Base-by-base conservation (phyloP, 2,329 filamentous ascomycete genomes). In the Pseudomassariella vexata region DNA sequence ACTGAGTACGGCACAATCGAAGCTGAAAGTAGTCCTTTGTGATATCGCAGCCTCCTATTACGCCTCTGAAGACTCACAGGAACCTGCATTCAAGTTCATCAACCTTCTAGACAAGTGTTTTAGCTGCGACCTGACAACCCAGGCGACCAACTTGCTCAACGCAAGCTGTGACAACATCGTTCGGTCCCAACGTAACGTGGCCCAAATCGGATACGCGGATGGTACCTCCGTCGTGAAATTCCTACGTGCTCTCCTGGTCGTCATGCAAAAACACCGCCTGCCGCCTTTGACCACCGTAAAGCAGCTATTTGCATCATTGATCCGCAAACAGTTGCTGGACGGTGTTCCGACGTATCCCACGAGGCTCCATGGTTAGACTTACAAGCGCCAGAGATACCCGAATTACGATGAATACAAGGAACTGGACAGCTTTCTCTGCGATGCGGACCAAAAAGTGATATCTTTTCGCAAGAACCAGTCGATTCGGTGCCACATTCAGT, bases 61-160 rank as follows among this genome's bases (percentile, higher is more conserved):
- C 18, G 11, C 8, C 16, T 18, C 6, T 11, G 17, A 19, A 29
- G 18, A 5, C 10, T 9, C 4, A 5, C 9, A 17, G 11, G 16
- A 11, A 15, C 9, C 18, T 16, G 28, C 19, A 12, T 8, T 14
- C n/a, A 14, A 14, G 3, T 30, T 30, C 28, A 19, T 30, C n/a
- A 6, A 15, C 6, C 28, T 30, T 16, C 19, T 30, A 9, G 28
- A 30, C 19, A 22, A n/a, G 9, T 23, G 28, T 15, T 30, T 30
- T 10, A 4, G 19, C 12, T 8, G n/a, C 3, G 19, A 19, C 1
- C 19, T 22, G 9, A 14, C 5, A 12, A 7, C n/a, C 7, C 9
- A 16, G n/a, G 28, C 28, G n/a, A 30, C 5, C 11, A 20, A 16
- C 6, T 14, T 30, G 12, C 9, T 30, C 3, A 16, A 22, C 14